phyloP scores from a whole-genome alignment of 495 filamentous ascomycete species.

The Thermothielavioides terrestris region DNA sequence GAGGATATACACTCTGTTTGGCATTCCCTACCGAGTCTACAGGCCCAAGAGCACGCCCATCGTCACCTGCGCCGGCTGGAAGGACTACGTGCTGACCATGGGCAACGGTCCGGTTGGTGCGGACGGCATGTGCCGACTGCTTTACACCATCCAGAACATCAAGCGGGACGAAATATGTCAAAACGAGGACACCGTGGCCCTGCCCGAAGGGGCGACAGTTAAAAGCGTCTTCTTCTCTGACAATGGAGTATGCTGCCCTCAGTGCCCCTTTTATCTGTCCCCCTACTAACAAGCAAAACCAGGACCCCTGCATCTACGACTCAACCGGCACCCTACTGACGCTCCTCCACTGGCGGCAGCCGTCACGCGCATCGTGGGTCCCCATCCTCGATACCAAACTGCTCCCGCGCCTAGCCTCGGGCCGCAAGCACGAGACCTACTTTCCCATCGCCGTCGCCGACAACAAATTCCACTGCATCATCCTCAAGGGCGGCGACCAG shows the following conservation, averaged over 20 bases:
- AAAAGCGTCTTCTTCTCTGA: slow-evolving; percentile 88
- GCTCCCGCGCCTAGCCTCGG: slow-evolving; percentile 69
- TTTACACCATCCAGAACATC: slow-evolving; percentile 88
- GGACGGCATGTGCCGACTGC: slow-evolving; percentile 63
- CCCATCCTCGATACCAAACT: slow-evolving; percentile 82
- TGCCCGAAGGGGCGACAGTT: slow-evolving; percentile 60
- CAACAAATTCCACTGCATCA: slow-evolving; percentile 94
- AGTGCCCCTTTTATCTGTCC: neutral
- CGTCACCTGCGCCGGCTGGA: slow-evolving; percentile 85
- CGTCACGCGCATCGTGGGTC: slow-evolving; percentile 81
- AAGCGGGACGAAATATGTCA: slow-evolving; percentile 89
- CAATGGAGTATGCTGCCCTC: slow-evolving; percentile 51
- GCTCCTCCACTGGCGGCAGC: slow-evolving; percentile 81
- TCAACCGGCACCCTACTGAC: slow-evolving; percentile 77
- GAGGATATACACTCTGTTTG: slow-evolving; percentile 85
- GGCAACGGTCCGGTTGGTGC: slow-evolving; percentile 80
- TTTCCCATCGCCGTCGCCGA: slow-evolving; percentile 93
- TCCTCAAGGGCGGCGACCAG: slow-evolving; percentile 88
- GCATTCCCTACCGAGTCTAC: slow-evolving; percentile 79
- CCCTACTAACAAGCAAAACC: slow-evolving; percentile 13
- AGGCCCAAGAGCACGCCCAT: slow-evolving; percentile 81
- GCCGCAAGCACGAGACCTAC: slow-evolving; percentile 81
- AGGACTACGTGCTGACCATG: slow-evolving; percentile 87
- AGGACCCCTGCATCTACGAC: slow-evolving; percentile 93
- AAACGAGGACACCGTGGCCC: slow-evolving; percentile 80